Evolutionary conservation across 306 rosid genomes (phyloP), one percentile per base, ranked within the genome.

Genomic region (Cicer bijugum): DNA sequence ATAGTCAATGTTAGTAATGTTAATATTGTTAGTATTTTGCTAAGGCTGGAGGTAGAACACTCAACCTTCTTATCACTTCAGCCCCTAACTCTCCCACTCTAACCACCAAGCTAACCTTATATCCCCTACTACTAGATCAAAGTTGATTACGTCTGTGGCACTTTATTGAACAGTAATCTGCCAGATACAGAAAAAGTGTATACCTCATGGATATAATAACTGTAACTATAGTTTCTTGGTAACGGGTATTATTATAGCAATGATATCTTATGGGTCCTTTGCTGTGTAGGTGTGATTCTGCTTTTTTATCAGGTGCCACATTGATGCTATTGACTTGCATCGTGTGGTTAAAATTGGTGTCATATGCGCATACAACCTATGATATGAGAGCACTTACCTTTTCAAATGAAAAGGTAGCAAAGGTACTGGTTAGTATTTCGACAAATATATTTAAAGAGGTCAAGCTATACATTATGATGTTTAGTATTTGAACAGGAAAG

Each of bases 291-390:
- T 85, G 90, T 45, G 96, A 90, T 81, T 91, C 95, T 64, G 95
- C 93, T 33, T 90, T 91, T 79, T 11, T 87, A 81, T 91, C 90
- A 12, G 96, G 97, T 8, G 87, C 83, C 71, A 81, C 90, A 0
- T 77, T 94, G 86, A 94, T 94, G 96, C 83, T 89, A 46, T 87
- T 91, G 71, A 86, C 97, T 60, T 89, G 97, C 85, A 94, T 87
- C n/a, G 86, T 86, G 63, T 89, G 96, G 97, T 84, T 91, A 79
- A 89, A 94, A 77, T 84, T 94, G 83, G 90, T 94, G 39, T 94
- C 99, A 8, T 91, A 83, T 81, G 93, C 89, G 7, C 99, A 94
- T 79, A 82, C 96, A 16, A 91, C 71, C 84, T 84, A 86, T 80
- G 99, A 89, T 77, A 61, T 88, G 87, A 88, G 99, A 86, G 75